Evolutionary conservation across 73 alveolate species (phyloP).

Genomic region (Paraurostyla sp.): DNA sequence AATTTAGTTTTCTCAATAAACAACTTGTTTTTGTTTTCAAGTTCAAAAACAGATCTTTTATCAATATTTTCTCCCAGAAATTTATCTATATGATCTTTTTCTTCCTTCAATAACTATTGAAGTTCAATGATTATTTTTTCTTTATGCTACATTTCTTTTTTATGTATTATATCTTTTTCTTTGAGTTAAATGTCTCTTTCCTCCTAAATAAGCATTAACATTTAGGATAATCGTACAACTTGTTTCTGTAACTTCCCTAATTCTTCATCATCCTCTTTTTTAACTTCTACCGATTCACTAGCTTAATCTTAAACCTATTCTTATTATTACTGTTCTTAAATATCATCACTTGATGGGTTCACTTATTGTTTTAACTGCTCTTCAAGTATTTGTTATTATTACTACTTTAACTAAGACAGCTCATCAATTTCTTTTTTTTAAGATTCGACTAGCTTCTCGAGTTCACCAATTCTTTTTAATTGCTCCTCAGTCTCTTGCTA

Average conservation of each 20-base stretch:
- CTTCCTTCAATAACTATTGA: slow-evolving; percentile 3
- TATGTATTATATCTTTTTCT: not conserved
- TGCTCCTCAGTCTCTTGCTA: slow-evolving; percentile 39
- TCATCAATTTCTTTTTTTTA: slow-evolving; percentile 35
- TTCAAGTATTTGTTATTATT: not conserved
- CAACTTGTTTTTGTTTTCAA: slow-evolving; percentile 42
- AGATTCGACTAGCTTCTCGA: not conserved
- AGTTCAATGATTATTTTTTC: not conserved
- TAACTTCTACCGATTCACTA: too few relatives aligned
- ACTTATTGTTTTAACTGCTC: not conserved
- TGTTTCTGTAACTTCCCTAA: too few relatives aligned
- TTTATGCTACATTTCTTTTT: not conserved
- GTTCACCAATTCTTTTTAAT: slow-evolving; percentile 3
- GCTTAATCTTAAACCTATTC: too few relatives aligned
- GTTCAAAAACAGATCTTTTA: slow-evolving; percentile 35
- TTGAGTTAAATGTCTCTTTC: not conserved
- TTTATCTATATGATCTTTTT: slow-evolving; percentile 36
- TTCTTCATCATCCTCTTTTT: too few relatives aligned
- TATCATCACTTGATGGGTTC: not conserved
- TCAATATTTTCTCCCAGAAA: not conserved
- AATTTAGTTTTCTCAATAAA: slow-evolving; percentile 32
- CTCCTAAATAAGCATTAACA: not conserved
- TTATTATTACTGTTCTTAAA: not conserved
- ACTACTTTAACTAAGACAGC: not conserved
- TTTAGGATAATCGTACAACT: not conserved